Conservation (phyloP, 148 eudicot species). For the Vaccinium myrtillus region DNA sequence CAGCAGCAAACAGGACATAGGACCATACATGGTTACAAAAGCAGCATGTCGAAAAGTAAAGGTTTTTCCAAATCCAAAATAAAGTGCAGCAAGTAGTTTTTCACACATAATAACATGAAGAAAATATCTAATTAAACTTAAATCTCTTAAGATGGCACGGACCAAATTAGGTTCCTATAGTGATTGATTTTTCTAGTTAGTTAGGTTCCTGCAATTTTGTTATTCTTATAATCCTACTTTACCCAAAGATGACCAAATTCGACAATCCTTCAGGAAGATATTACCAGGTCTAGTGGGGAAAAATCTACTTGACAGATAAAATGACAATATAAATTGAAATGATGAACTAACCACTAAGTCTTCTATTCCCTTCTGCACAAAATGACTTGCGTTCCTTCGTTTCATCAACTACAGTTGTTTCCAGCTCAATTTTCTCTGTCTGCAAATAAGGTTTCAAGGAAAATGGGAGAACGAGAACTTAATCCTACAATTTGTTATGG, state of each 20-base stretch:
- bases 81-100: background rate
- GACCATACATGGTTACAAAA: background rate
- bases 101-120: background rate
- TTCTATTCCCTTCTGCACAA: slow-evolving; percentile 82
- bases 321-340: background rate
- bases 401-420: slow-evolving; percentile 94
- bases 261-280: background rate
- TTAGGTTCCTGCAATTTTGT: background rate
- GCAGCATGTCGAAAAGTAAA: background rate
- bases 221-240: background rate
- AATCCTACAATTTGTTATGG: background rate
- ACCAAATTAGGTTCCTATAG: background rate
- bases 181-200: background rate
- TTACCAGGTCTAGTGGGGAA: background rate
- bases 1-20: slow-evolving; percentile 2
- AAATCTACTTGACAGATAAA: slow-evolving; percentile 1
- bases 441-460: slow-evolving; percentile 25
- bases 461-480: background rate
- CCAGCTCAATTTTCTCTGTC: slow-evolving; percentile 95
- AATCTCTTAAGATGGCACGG: background rate
- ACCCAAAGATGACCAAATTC: background rate
- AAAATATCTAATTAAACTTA: no score
- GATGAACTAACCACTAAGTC: slow-evolving; percentile 80
- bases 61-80: background rate
- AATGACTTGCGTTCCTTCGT: slow-evolving; percentile 93